phyloP scores from a whole-genome alignment of 78 protist genomes.

The Cavenderia fasciculata region DNA sequence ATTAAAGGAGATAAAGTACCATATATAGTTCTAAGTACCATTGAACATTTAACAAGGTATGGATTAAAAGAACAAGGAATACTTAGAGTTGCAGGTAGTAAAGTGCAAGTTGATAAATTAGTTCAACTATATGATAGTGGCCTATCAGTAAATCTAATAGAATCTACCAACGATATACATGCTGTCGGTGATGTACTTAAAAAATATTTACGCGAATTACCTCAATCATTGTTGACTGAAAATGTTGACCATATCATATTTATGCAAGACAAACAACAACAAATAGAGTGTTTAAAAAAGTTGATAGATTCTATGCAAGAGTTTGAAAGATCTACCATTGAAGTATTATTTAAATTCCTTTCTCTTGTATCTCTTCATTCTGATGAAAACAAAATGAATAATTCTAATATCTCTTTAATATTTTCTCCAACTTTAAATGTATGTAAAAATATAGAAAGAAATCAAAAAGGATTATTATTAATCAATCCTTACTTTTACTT shows the following conservation, averaged over 20 bases:
- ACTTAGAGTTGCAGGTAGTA: not conserved
- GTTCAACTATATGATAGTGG: not conserved
- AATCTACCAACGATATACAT: not conserved
- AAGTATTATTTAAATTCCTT: not conserved
- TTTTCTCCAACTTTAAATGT: not conserved
- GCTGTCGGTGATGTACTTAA: slow-evolving; percentile 1
- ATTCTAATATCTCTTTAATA: not conserved
- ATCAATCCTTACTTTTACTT: too few species aligned
- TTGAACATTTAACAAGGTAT: too few species aligned
- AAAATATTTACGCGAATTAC: not conserved
- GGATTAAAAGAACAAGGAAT: too few species aligned
- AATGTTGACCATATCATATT: not conserved
- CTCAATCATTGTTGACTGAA: not conserved
- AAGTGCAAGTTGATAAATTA: not conserved
- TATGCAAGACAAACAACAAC: not conserved
- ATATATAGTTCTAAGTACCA: too few species aligned
- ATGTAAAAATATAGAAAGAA: too few species aligned
- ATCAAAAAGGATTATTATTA: too few species aligned
- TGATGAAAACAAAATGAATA: not conserved
- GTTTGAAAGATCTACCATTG: not conserved
- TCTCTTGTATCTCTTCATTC: not conserved
- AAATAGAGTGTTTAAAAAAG: not conserved
- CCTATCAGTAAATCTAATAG: not conserved
- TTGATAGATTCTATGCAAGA: not conserved
- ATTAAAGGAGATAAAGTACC: too few species aligned